Evolutionary conservation across 2,329 filamentous ascomycete genomes (phyloP), one percentile per base, ranked within the genome.

Genomic region (Botrytis cinerea): DNA sequence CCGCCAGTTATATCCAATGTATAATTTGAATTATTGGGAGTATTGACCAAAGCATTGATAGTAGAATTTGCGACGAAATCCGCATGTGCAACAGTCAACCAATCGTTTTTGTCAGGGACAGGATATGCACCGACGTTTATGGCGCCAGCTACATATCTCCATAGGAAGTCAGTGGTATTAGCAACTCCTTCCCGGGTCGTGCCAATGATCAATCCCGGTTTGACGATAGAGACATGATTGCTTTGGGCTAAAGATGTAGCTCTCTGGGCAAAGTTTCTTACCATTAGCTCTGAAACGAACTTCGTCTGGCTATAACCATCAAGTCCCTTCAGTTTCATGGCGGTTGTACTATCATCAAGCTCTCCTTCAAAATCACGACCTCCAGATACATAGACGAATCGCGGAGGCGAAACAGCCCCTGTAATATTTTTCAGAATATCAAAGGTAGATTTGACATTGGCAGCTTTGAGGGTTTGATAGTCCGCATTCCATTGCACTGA

Each of bases 231-330:
- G 14, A 77, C 51, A 1, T 62, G 51, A 35, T 61, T 57, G 43
- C 22, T 4, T n/a, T 40, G 60, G 5, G 68, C 68, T 38, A n/a
- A 46, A n/a, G 14, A 14, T 25, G 67, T 12, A 7, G 66, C 68
- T 62, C 69, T 54, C 38, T 46, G 46, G 2, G 74, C 74, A 64
- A 68, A 74, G 12, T 46, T 59, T 40, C 59, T 51, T 35, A 93
- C 88, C 60, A 97, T 84, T 61, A 86, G 83, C 77, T 90, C 87
- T 5, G 84, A 84, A 46, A 84, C 91, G 93, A 94, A 97, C 83
- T 97, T 97, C 76, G 89, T 90, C 81, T 97, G 94, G 9, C 94
- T 94, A 78, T 97, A 97, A 14, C 95, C 94, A 1, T 93, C 97
- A 59, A 67, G 46, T 28, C 12, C 35, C 9, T 20, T 63, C 35